Evolutionary conservation across 495 filamentous ascomycete genomes (phyloP).

Genomic region (Annulohypoxylon stygium): DNA sequence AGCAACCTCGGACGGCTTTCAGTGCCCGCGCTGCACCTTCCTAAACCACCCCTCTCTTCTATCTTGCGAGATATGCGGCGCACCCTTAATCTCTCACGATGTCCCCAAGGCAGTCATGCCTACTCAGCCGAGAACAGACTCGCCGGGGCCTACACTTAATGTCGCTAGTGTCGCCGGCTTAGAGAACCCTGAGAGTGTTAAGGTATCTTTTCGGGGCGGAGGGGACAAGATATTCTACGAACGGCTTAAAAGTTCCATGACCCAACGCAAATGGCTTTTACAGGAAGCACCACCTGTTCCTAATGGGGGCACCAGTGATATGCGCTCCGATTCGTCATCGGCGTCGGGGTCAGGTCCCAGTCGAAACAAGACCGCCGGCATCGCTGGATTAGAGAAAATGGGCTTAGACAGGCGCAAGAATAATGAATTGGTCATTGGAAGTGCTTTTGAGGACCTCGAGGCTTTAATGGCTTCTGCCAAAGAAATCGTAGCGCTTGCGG

Average conservation of each 20-base stretch:
- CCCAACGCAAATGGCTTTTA: slow-evolving; percentile 96
- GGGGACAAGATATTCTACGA: slow-evolving; percentile 94
- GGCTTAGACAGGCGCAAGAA: slow-evolving; percentile 86
- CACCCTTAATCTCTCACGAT: slow-evolving; percentile 73
- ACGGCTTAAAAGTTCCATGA: slow-evolving; percentile 84
- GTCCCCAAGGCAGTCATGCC: slow-evolving; percentile 58
- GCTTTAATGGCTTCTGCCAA: slow-evolving; percentile 97
- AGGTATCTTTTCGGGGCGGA: slow-evolving; percentile 89
- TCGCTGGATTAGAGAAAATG: slow-evolving; percentile 90
- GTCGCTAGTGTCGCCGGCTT: slow-evolving; percentile 56
- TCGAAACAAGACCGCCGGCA: slow-evolving; percentile 79
- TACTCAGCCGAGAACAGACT: slow-evolving; percentile 69
- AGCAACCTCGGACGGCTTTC: slow-evolving; percentile 56
- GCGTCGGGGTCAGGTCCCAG: slow-evolving; percentile 35
- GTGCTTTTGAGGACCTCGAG: slow-evolving; percentile 95
- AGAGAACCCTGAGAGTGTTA: slow-evolving; percentile 80
- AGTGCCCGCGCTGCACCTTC: slow-evolving; percentile 94
- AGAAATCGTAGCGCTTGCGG: slow-evolving; percentile 92
- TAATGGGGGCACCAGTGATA: slow-evolving; percentile 74
- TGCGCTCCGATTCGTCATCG: slow-evolving; percentile 60
- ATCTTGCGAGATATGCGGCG: slow-evolving; percentile 92
- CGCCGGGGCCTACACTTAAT: slow-evolving; percentile 78
- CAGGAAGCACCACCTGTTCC: slow-evolving; percentile 93
- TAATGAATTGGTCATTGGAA: slow-evolving; percentile 92
- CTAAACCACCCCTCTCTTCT: slow-evolving; percentile 88